A percentile compares a stretch with the other conserved stretches of the same genome.
Conservation (phyloP, 1,139 yeast species). For the Barnettozyma hawaiiensis region DNA sequence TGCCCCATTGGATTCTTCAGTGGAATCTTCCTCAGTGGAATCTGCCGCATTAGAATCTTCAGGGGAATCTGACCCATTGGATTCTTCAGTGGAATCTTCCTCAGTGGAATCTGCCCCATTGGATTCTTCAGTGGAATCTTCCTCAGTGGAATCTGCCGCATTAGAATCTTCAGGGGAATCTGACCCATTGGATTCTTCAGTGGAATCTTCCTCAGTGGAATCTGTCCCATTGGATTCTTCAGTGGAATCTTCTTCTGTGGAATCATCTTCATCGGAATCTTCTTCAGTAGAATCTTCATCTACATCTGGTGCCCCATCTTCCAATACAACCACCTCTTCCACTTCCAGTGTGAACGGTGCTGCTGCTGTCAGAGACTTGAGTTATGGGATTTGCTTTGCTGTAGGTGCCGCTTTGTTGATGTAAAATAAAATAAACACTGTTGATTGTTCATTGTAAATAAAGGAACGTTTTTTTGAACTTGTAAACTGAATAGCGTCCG, state of each 20-base stretch:
- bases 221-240: neutral
- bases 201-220: neutral
- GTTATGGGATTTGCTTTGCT: conserved; percentile 14
- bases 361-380: conserved; percentile 3
- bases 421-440: too few relatives aligned
- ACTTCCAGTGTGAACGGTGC: conserved; percentile 11
- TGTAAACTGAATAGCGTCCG: too few relatives aligned
- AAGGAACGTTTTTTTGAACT: too few relatives aligned
- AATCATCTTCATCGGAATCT: neutral
- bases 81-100: neutral
- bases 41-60: neutral
- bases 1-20: too few relatives aligned
- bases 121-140: neutral
- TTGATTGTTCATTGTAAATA: too few relatives aligned
- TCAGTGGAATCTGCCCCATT: neutral
- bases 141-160: neutral
- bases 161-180: too few relatives aligned
- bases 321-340: conserved; percentile 5
- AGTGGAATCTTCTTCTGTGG: too few relatives aligned
- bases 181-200: too few relatives aligned
- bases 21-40: neutral
- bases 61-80: too few relatives aligned
- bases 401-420: conserved; percentile 17
- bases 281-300: neutral
- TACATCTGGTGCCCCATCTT: neutral